phyloP scores from a whole-genome alignment of 108 stramenopile genomes.

The Chaetoceros muelleri region DNA sequence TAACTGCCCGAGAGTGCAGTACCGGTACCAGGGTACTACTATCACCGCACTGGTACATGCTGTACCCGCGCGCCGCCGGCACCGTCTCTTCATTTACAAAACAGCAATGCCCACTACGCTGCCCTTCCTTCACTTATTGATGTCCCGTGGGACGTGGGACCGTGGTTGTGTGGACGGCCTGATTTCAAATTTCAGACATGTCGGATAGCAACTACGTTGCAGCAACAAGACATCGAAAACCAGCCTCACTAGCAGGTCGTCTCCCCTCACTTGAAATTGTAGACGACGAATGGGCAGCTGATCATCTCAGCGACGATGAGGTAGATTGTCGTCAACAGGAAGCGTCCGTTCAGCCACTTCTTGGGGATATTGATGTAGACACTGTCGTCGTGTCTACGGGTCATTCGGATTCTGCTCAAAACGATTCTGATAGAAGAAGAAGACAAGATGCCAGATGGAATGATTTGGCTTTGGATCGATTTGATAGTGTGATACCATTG shows the following conservation, averaged over 20 bases:
- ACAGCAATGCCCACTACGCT: too few species aligned
- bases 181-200: slow-evolving; percentile 15
- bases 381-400: slow-evolving; percentile 67
- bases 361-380: slow-evolving; percentile 71
- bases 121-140: too few species aligned
- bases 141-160: too few species aligned
- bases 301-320: slow-evolving; percentile 66
- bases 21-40: too few species aligned
- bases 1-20: too few species aligned
- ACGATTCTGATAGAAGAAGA: slow-evolving; percentile 45
- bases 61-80: too few species aligned
- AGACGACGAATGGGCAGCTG: slow-evolving; percentile 69
- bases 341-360: slow-evolving; percentile 38
- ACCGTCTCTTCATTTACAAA: too few species aligned
- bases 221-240: slow-evolving; percentile 50
- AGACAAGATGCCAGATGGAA: slow-evolving; percentile 72
- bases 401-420: slow-evolving; percentile 49
- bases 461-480: slow-evolving; percentile 74
- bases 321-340: slow-evolving; percentile 50
- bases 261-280: slow-evolving; percentile 58
- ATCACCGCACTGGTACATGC: too few species aligned
- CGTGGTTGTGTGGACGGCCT: too few species aligned
- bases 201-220: slow-evolving; percentile 73
- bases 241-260: slow-evolving; percentile 20
- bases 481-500: slow-evolving; percentile 25